Evolutionary conservation across 192 early-diverging fungal genomes (phyloP).

Genomic region (Chytriomyces sp.): DNA sequence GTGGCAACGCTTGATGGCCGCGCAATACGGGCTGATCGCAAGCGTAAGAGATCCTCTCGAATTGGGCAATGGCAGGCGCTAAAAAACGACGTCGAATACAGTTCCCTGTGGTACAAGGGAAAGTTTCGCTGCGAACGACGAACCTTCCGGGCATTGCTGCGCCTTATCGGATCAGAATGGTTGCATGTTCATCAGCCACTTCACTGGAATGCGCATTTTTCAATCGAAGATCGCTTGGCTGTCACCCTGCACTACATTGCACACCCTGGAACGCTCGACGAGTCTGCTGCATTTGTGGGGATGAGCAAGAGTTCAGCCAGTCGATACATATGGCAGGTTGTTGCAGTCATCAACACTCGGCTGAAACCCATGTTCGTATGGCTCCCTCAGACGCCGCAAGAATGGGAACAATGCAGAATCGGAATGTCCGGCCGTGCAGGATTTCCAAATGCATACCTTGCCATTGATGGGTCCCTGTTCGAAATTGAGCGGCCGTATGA

Average conservation of each 20-base stretch:
- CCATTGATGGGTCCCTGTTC: slow-evolving; percentile 18
- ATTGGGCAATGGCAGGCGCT: neutral
- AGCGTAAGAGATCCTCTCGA: neutral
- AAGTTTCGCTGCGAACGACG: neutral
- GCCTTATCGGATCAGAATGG: neutral
- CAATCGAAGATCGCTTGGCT: neutral
- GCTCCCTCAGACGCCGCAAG: neutral
- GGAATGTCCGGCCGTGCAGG: neutral
- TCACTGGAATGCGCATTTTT: neutral
- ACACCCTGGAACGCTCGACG: slow-evolving; percentile 7
- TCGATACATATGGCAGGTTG: slow-evolving; percentile 10
- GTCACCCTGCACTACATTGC: slow-evolving; percentile 14
- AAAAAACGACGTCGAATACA: neutral
- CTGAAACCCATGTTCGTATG: neutral
- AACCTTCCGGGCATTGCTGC: neutral
- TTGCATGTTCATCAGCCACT: neutral
- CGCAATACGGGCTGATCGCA: neutral
- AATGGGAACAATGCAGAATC: neutral
- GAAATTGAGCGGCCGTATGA: slow-evolving; percentile 5
- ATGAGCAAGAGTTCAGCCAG: slow-evolving; percentile 18
- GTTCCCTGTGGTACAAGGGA: neutral
- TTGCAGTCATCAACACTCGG: neutral
- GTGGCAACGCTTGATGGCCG: neutral
- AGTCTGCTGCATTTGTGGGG: slow-evolving; percentile 12
- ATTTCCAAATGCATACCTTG: slow-evolving; percentile 13